Evolutionary conservation across 345 rosid species (phyloP).

Genomic region (Excoecaria agallocha): DNA sequence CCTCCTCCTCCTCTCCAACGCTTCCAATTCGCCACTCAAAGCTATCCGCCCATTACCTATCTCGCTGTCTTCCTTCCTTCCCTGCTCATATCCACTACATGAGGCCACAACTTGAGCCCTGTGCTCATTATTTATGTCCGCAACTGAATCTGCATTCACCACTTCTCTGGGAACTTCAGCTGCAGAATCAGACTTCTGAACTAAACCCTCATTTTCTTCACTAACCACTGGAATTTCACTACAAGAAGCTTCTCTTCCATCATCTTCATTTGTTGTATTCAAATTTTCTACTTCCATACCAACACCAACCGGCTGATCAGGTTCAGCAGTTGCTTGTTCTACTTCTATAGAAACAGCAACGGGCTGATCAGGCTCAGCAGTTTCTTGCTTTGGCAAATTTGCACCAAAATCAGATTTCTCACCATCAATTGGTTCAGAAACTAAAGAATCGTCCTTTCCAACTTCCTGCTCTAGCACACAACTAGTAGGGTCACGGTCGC

Average conservation of each 20-base stretch:
- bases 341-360: too few species aligned
- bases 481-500: background rate
- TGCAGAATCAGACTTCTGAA: background rate
- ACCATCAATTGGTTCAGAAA: background rate
- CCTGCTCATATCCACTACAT: conserved; percentile 2
- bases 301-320: background rate
- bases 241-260: background rate
- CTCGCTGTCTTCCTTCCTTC: conserved; percentile 5
- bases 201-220: background rate
- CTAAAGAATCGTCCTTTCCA: background rate
- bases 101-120: background rate
- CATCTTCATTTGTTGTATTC: background rate
- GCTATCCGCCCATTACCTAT: conserved; percentile 11
- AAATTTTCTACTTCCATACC: conserved; percentile 12
- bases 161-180: conserved; percentile 1
- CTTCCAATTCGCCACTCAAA: conserved; percentile 32
- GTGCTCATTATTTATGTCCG: conserved; percentile 1
- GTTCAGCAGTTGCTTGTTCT: background rate
- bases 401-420: background rate
- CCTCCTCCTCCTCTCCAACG: conserved; percentile 26
- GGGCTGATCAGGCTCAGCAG: background rate
- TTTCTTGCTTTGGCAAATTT: background rate
- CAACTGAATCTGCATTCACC: background rate
- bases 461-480: background rate
- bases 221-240: background rate